A percentile compares a stretch with the other conserved stretches of the same genome.
These are phyloP conservation scores for Chaetomiaceae sp. DNA, from an alignment of 2,329 filamentous ascomycete species.

Conservation along the genomic window DNA sequence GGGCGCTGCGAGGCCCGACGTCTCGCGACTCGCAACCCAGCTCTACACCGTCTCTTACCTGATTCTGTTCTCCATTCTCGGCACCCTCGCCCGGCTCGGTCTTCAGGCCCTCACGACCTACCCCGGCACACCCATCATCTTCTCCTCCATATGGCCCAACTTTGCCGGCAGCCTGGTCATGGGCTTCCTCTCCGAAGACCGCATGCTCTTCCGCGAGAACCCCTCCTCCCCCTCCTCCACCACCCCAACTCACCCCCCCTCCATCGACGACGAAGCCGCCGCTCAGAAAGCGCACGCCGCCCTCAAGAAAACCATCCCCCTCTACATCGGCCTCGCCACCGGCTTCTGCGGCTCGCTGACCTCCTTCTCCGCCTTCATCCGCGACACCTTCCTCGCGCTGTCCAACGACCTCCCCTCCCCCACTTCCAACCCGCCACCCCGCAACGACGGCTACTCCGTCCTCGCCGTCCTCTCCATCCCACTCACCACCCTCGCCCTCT, in stretches of 20 bases:
- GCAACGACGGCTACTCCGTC: slow-evolving; percentile 74
- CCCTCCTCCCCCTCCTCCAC: slow-evolving; percentile 24
- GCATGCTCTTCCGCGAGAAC: slow-evolving; percentile 57
- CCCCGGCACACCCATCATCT: slow-evolving; percentile 66
- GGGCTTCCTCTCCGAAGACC: slow-evolving; percentile 79
- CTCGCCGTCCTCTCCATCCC: slow-evolving; percentile 72
- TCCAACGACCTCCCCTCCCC: slow-evolving; percentile 64
- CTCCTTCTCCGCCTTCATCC: slow-evolving; percentile 79
- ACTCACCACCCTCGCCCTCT: slow-evolving; percentile 65
- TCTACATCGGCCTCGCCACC: slow-evolving; percentile 67
- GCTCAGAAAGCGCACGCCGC: slow-evolving; percentile 53
- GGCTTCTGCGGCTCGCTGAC: slow-evolving; percentile 72
- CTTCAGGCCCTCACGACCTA: slow-evolving; percentile 73
- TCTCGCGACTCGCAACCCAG: slow-evolving; percentile 49
- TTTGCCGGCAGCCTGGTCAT: slow-evolving; percentile 74
- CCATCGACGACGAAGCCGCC: slow-evolving; percentile 23
- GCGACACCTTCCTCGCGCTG: slow-evolving; percentile 72
- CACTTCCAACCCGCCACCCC: slow-evolving; percentile 27
- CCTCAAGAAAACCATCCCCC: slow-evolving; percentile 76
- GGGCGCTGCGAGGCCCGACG: slow-evolving; percentile 9
- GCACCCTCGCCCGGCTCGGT: slow-evolving; percentile 76
- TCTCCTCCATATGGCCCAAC: slow-evolving; percentile 80
- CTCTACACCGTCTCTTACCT: slow-evolving; percentile 75
- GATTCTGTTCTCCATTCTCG: slow-evolving; percentile 76
- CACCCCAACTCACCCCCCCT: too few species aligned